phyloP scores from a whole-genome alignment of 345 rosid genomes.

The Fremontodendron californicum region DNA sequence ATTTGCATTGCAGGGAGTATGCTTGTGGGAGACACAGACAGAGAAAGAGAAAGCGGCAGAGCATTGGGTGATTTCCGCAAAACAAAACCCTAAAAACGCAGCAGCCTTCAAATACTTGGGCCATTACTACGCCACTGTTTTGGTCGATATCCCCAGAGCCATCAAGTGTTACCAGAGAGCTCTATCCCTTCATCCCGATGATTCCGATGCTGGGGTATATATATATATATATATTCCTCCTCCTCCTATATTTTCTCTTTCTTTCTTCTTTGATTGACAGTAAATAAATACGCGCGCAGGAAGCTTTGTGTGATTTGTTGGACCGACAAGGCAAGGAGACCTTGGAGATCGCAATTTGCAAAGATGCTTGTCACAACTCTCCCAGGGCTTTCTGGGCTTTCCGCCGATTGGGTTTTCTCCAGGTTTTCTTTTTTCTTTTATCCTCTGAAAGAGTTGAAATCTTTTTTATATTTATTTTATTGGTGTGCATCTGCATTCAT shows the following conservation, averaged over 20 bases:
- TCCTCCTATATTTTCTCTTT: not conserved
- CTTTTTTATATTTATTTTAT: not conserved
- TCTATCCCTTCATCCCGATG: constrained; percentile 55
- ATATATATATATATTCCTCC: not conserved
- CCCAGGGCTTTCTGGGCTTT: constrained; percentile 98
- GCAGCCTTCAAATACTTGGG: constrained; percentile 75
- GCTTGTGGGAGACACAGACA: constrained; percentile 52
- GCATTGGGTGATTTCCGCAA: constrained; percentile 66
- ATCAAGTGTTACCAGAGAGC: constrained; percentile 92
- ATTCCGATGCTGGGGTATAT: constrained; percentile 59
- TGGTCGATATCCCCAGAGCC: constrained; percentile 61
- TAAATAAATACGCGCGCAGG: constrained; percentile 28
- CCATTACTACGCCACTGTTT: constrained; percentile 50
- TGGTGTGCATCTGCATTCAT: not conserved
- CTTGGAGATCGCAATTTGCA: constrained; percentile 66
- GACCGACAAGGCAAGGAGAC: constrained; percentile 64
- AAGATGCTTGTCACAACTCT: constrained; percentile 72
- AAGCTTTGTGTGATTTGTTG: constrained; percentile 74
- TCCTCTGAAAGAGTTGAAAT: not conserved
- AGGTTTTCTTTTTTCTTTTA: constrained; percentile 29
- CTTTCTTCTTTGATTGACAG: not conserved
- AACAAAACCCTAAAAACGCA: constrained; percentile 60
- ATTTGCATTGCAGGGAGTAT: constrained; percentile 49
- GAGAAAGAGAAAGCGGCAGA: constrained; percentile 65
- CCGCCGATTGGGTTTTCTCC: constrained; percentile 74